A percentile compares a stretch with the other conserved stretches of the same genome.
phyloP scores from a whole-genome alignment of 2,329 filamentous ascomycete species.

The Arthrinium phaeospermum region DNA sequence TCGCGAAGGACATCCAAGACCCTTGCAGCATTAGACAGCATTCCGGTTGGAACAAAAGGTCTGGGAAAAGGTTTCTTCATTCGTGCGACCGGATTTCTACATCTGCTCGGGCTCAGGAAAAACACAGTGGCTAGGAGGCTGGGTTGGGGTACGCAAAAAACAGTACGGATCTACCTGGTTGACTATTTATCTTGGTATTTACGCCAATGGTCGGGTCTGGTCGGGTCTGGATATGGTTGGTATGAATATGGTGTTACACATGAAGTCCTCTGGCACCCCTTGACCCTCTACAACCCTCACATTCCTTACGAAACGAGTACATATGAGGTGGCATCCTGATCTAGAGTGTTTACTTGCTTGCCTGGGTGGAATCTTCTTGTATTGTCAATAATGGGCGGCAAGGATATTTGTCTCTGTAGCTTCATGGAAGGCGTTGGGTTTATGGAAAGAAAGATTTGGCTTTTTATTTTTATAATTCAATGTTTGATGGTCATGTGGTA shows the following conservation, averaged over 20 bases:
- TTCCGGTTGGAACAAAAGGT: conserved; percentile 10
- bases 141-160: not conserved
- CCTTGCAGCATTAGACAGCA: not conserved
- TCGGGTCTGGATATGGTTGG: not conserved
- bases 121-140: not conserved
- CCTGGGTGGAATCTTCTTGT: conserved; percentile 2
- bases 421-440: conserved; percentile 14
- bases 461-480: not conserved
- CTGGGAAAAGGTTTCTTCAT: not conserved
- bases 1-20: not conserved
- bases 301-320: conserved; percentile 6
- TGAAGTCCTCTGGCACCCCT: not conserved
- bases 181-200: not conserved
- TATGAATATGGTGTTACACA: conserved; percentile 1
- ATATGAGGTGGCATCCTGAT: conserved; percentile 4
- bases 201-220: not conserved
- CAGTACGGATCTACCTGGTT: not conserved
- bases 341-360: not conserved
- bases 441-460: conserved; percentile 15
- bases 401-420: conserved; percentile 1
- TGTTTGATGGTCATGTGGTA: not conserved
- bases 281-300: not conserved
- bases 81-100: not conserved
- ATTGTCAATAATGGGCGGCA: not conserved
- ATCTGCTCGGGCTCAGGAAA: not conserved